A percentile compares a stretch with the other conserved stretches of the same genome.
These are phyloP conservation scores for Taphrina communis DNA, from an alignment of 1,139 yeast species.

Conservation along the genomic window DNA sequence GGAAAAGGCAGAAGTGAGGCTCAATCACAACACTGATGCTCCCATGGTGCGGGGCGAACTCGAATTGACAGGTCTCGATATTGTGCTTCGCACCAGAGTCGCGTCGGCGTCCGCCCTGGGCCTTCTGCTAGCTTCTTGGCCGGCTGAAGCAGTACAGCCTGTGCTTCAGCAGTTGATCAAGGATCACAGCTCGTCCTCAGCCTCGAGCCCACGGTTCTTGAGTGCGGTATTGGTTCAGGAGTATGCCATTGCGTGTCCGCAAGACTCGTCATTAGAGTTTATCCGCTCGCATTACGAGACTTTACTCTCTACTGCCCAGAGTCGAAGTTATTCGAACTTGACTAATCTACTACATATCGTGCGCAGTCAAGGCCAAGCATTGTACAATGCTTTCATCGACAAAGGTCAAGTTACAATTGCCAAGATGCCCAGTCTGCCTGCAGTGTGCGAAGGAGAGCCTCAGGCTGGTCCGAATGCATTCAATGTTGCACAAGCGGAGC, in stretches of 20 bases:
- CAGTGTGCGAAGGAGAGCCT: constrained; percentile 89
- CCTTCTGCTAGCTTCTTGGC: constrained; percentile 56
- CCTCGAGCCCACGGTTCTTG: constrained; percentile 80
- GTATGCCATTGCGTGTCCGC: constrained; percentile 59
- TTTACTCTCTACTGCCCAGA: constrained; percentile 56
- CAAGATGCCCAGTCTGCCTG: constrained; percentile 82
- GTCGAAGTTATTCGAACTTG: constrained; percentile 68
- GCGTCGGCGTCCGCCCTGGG: constrained; percentile 82
- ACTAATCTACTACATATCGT: constrained; percentile 85
- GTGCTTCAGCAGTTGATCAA: constrained; percentile 56
- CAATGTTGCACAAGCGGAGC: constrained; percentile 75
- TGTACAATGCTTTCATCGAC: constrained; percentile 76
- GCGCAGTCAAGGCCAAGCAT: constrained; percentile 83
- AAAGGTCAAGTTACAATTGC: constrained; percentile 75
- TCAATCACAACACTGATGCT: constrained; percentile 73
- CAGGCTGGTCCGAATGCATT: constrained; percentile 97
- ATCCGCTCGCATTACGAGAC: constrained; percentile 54
- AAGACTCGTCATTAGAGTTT: constrained; percentile 44
- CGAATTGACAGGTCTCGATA: constrained; percentile 77
- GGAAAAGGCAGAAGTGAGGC: constrained; percentile 46
- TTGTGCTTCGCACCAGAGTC: constrained; percentile 74
- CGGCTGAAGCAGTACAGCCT: constrained; percentile 47
- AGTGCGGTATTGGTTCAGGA: constrained; percentile 75
- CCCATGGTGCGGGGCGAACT: constrained; percentile 93
- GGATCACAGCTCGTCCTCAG: constrained; percentile 61